phyloP scores from a whole-genome alignment of 2,329 filamentous ascomycete genomes.

The Aureobasidium melanogenum region DNA sequence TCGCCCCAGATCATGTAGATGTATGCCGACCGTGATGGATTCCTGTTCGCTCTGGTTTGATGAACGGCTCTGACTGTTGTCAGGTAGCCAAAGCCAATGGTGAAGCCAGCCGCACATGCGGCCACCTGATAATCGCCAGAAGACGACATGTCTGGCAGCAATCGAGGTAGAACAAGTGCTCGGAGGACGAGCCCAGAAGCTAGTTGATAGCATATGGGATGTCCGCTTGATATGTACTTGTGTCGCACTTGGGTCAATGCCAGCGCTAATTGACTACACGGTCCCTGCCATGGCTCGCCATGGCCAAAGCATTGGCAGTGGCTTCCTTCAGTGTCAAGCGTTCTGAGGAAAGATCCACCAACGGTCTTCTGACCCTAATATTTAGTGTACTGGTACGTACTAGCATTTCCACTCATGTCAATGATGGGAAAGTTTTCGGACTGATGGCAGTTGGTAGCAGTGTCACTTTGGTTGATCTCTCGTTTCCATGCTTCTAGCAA shows the following conservation, averaged over 20 bases:
- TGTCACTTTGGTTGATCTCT: background rate
- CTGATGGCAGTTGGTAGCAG: background rate
- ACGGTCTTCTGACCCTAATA: background rate
- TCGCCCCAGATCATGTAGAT: constrained; percentile 40
- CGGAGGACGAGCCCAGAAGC: background rate
- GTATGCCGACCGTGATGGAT: background rate
- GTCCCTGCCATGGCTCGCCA: background rate
- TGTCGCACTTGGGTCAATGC: background rate
- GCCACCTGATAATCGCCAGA: constrained; percentile 12
- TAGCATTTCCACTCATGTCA: background rate
- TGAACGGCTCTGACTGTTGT: constrained; percentile 29
- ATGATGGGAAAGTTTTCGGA: background rate
- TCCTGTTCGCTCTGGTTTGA: constrained; percentile 22
- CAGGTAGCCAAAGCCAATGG: constrained; percentile 34
- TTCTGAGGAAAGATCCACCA: background rate
- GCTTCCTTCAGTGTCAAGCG: background rate
- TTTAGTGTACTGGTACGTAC: background rate
- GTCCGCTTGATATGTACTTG: background rate
- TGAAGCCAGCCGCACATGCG: constrained; percentile 26
- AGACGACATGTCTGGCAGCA: background rate
- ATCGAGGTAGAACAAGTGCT: background rate
- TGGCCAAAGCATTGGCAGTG: background rate
- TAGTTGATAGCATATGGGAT: background rate
- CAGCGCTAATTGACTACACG: background rate
- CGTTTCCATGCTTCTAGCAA: background rate